Conservation (phyloP, 2,329 filamentous ascomycete species). For the Ceratocystis papillata region DNA sequence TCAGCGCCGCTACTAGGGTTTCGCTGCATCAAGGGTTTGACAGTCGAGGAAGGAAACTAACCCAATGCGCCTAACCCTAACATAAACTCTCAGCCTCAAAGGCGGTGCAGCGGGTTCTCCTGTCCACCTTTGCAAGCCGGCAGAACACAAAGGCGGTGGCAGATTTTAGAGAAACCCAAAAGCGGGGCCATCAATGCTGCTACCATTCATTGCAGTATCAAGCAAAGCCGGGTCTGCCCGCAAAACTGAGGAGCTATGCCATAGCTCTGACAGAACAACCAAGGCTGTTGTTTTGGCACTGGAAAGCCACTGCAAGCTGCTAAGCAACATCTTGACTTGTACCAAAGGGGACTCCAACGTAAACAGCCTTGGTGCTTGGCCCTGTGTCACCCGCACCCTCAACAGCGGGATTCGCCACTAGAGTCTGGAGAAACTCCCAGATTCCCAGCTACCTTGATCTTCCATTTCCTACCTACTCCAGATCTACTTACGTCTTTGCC, state of each 20-base stretch:
- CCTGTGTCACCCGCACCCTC: too few species aligned
- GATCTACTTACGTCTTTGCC: neutral
- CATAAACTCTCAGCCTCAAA: neutral
- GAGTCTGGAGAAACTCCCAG: too few species aligned
- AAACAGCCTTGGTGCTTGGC: neutral
- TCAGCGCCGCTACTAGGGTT: neutral
- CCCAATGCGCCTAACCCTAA: neutral
- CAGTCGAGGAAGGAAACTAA: neutral
- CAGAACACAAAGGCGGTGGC: neutral
- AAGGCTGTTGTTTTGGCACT: neutral
- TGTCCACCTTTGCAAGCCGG: neutral
- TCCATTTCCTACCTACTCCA: neutral
- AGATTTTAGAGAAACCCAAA: neutral
- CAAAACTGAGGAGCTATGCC: neutral
- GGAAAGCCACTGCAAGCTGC: neutral
- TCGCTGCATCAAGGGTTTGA: neutral
- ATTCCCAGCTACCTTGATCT: neutral
- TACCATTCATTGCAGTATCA: neutral
- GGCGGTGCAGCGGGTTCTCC: neutral
- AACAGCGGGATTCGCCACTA: too few species aligned
- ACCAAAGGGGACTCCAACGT: neutral
- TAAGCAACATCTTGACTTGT: neutral
- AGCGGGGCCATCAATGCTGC: neutral
- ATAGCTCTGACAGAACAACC: neutral
- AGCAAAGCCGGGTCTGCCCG: constrained; percentile 6